Evolutionary conservation across 495 filamentous ascomycete species (phyloP).

Genomic region (Cercophora newfieldiana): DNA sequence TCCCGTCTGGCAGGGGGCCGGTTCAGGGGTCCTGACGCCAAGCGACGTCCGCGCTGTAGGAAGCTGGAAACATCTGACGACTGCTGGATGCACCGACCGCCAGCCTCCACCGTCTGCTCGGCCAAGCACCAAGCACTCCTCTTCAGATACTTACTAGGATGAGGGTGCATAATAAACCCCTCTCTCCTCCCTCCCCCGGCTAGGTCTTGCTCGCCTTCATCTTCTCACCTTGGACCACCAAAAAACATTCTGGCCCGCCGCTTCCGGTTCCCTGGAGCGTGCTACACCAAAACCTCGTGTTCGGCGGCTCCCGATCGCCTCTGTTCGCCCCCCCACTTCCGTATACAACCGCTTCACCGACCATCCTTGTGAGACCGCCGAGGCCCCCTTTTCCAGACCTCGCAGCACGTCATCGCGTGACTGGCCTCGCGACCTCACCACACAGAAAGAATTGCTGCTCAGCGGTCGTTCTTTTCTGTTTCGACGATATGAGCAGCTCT

Average conservation of each 20-base stretch:
- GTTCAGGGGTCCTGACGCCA: slow-evolving; percentile 1
- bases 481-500: slow-evolving; percentile 39
- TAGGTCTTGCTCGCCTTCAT: not conserved
- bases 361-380: slow-evolving; percentile 7
- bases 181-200: not conserved
- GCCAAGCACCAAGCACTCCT: not conserved
- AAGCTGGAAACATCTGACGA: slow-evolving; percentile 18
- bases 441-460: not conserved
- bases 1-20: not conserved
- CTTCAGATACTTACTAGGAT: not conserved
- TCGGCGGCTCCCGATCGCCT: slow-evolving; percentile 11
- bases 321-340: slow-evolving; percentile 2
- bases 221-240: not conserved
- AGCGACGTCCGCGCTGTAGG: slow-evolving; percentile 5
- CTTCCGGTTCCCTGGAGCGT: slow-evolving; percentile 11
- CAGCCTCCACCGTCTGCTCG: slow-evolving; percentile 8
- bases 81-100: not conserved
- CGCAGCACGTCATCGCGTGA: slow-evolving; percentile 18
- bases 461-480: not conserved
- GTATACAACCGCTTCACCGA: slow-evolving; percentile 6
- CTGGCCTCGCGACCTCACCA: not conserved
- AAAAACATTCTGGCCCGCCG: not conserved
- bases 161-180: slow-evolving; percentile 4
- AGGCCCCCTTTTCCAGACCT: not conserved
- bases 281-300: slow-evolving; percentile 35